phyloP scores from a whole-genome alignment of 1,139 yeast species.

The Scheffersomyces parashehatae region DNA sequence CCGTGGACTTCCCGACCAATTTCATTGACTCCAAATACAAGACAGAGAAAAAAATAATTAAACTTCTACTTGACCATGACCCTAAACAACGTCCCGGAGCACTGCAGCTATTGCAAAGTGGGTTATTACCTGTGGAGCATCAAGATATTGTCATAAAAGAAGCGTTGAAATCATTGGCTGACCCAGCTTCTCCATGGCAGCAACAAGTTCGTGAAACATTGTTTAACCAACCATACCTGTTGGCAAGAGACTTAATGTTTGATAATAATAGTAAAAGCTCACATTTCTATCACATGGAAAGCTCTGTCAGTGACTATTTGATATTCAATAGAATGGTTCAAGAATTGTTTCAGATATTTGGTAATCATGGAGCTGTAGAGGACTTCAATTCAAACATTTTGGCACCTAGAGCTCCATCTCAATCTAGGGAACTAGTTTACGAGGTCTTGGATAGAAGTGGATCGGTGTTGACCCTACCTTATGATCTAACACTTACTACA shows the following conservation, averaged over 20 bases:
- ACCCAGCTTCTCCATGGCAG: constrained; percentile 93
- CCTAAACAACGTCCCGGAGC: constrained; percentile 82
- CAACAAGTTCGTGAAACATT: constrained; percentile 85
- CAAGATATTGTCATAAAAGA: constrained; percentile 89
- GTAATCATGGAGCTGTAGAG: constrained; percentile 84
- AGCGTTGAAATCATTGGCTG: constrained; percentile 80
- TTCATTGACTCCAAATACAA: constrained; percentile 53
- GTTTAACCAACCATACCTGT: constrained; percentile 78
- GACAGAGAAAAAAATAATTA: constrained; percentile 66
- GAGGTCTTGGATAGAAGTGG: constrained; percentile 86
- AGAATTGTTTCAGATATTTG: constrained; percentile 61
- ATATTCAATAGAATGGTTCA: constrained; percentile 53
- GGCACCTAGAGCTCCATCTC: constrained; percentile 80
- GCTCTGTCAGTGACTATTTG: constrained; percentile 36
- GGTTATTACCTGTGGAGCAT: constrained; percentile 82
- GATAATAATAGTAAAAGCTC: constrained; percentile 46
- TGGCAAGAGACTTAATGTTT: constrained; percentile 80
- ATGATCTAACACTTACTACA: constrained; percentile 84
- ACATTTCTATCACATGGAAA: constrained; percentile 23
- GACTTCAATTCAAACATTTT: constrained; percentile 53
- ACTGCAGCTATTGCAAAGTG: constrained; percentile 68
- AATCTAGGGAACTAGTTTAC: constrained; percentile 63
- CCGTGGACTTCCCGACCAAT: constrained; percentile 65
- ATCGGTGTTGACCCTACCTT: constrained; percentile 81
- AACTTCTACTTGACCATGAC: constrained; percentile 69